phyloP scores from a whole-genome alignment of 148 eudicot genomes.

The Heliamphora exappendiculata region DNA sequence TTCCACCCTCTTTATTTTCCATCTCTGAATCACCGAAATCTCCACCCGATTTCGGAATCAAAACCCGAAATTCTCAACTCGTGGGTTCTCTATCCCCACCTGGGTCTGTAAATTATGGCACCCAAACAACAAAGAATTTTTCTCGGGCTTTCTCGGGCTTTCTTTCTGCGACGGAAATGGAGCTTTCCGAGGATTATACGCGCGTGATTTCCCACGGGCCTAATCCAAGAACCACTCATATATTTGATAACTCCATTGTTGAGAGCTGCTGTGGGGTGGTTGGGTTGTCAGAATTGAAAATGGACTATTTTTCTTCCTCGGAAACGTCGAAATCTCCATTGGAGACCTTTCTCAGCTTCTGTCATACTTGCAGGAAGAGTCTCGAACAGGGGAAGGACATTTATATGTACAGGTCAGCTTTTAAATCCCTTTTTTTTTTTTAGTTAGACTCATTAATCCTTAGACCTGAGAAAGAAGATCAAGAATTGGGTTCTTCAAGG shows the following conservation, averaged over 20 bases:
- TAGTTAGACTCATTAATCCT: too few relatives aligned
- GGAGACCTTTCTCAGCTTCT: constrained; percentile 52
- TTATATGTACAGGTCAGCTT: constrained; percentile 67
- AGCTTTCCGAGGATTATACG: constrained; percentile 86
- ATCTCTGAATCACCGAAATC: constrained; percentile 39
- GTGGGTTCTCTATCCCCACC: constrained; percentile 12
- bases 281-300: constrained; percentile 19
- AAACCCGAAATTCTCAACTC: constrained; percentile 40
- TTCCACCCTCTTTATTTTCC: constrained; percentile 16
- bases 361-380: constrained; percentile 59
- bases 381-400: constrained; percentile 67
- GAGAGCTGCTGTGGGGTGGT: constrained; percentile 48
- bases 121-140: constrained; percentile 2
- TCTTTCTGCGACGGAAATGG: constrained; percentile 61
- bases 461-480: too few relatives aligned
- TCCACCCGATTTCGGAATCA: constrained; percentile 66
- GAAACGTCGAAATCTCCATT: constrained; percentile 21
- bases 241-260: constrained; percentile 70
- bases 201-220: constrained; percentile 92
- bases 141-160: neutral
- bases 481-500: too few relatives aligned
- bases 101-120: neutral
- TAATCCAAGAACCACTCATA: constrained; percentile 78
- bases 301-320: neutral
- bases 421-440: neutral